phyloP scores from a whole-genome alignment of 2,329 filamentous ascomycete species.

The Neofusicoccum sp. region DNA sequence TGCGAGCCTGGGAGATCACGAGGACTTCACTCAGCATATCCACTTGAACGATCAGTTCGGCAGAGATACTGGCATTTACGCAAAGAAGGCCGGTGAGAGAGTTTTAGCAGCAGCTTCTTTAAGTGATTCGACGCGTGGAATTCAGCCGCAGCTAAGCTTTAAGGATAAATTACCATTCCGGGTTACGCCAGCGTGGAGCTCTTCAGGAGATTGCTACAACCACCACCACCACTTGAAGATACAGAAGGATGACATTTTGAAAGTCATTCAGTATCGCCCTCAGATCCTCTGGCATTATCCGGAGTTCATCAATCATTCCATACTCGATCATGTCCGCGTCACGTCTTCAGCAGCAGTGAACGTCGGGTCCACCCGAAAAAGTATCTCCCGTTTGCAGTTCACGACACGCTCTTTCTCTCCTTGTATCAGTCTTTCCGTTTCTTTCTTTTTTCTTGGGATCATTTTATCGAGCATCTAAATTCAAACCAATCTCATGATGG shows the following conservation, averaged over 20 bases:
- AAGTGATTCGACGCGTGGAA: neutral
- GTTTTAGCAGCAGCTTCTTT: neutral
- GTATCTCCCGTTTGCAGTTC: too few species aligned
- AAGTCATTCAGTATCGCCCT: neutral
- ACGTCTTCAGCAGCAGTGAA: neutral
- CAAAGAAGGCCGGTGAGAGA: neutral
- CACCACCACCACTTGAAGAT: neutral
- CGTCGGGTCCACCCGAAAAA: too few species aligned
- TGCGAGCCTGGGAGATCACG: neutral
- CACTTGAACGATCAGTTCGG: neutral
- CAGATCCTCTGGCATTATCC: conserved; percentile 16
- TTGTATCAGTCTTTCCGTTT: too few species aligned
- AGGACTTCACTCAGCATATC: neutral
- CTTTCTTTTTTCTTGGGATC: too few species aligned
- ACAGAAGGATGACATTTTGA: neutral
- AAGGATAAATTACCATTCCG: neutral
- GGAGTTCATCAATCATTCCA: conserved; percentile 9
- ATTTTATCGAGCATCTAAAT: too few species aligned
- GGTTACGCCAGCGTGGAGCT: neutral
- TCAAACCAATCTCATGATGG: too few species aligned
- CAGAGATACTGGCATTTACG: neutral
- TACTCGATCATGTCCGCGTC: conserved; percentile 12
- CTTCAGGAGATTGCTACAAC: neutral
- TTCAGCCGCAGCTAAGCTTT: neutral
- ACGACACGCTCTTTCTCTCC: too few species aligned